Evolutionary conservation across 345 rosid species (phyloP), one percentile per base, ranked within the genome.

Genomic region (Leavenworthia alabamica): DNA sequence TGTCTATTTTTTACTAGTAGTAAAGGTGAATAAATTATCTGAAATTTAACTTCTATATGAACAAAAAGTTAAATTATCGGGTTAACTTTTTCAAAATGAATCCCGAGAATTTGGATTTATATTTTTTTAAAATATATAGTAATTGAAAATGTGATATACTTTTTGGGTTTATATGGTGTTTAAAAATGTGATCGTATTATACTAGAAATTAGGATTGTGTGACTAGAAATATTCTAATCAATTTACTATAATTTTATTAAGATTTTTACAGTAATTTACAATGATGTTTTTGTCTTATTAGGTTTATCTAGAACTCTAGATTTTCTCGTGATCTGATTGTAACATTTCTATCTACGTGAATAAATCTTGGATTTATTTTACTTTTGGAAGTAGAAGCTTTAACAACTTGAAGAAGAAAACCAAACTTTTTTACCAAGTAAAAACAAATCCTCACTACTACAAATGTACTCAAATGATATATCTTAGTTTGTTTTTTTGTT

Each of bases 261-360:
- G 8, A 37, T 13, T 10, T 29, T 10, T 29, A 16, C 40, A 29
- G 5, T 51, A 28, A 9, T 11, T 6, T 17, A 6, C 13, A 8
- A 33, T 3, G 10, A 46, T 8, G 20, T 42, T 47, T 47, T 46
- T 66, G 49, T 56, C 64, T 9, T 29, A 8, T 56, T 46, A 16
- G 15, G 29, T 33, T 23, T 12, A 66, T 17, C 23, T 46, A 46
- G 64, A 56, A 56, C 46, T 17, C 23, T 46, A 46, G 64, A 56
- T 66, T 56, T 63, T 56, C 31, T 45, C 23, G 63, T 46, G 37
- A 56, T 36, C 26, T 45, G 56, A 56, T 36, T 26, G n/a, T 56
- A 27, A 56, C 54, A 27, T n/a, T 56, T 47, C 33, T 50, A 50
- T 50, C 59, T 16, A 68, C 42, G 26, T 37, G 36, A 40, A 58